phyloP scores from a whole-genome alignment of 2,329 filamentous ascomycete species.

The Paraphaeosphaeria sporulosa region DNA sequence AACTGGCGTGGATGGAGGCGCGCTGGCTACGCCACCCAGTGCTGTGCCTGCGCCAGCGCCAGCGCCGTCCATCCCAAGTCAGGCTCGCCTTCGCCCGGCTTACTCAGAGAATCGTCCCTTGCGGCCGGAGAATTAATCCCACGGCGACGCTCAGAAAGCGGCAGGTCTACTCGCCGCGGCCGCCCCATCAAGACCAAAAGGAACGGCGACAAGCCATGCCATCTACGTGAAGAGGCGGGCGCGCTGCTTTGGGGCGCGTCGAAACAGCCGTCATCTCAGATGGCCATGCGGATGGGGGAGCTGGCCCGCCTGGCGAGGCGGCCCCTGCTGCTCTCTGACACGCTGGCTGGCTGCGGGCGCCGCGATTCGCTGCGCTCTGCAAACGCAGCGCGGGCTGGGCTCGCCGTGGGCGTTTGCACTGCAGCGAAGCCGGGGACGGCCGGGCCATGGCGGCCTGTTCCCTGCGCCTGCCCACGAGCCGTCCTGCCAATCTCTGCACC shows the following conservation, averaged over 20 bases:
- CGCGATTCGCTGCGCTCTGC: not conserved
- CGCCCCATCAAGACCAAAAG: not conserved
- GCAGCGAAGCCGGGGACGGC: not conserved
- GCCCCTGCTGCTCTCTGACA: slow-evolving; percentile 29
- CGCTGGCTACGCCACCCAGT: slow-evolving; percentile 6
- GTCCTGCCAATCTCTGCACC: slow-evolving; percentile 23
- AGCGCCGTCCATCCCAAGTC: not conserved
- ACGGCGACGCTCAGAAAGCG: not conserved
- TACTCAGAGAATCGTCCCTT: not conserved
- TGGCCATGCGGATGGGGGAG: slow-evolving; percentile 8
- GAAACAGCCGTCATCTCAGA: slow-evolving; percentile 14
- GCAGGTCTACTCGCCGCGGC: not conserved
- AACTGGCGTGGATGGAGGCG: not conserved
- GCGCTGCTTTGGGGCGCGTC: slow-evolving; percentile 4
- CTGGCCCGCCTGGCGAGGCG: too few species aligned
- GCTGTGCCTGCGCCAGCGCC: not conserved
- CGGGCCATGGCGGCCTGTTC: slow-evolving; percentile 12
- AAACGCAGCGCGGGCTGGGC: slow-evolving; percentile 7
- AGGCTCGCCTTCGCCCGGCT: not conserved
- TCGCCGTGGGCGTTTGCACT: not conserved
- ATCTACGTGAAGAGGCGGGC: not conserved
- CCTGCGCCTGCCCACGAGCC: slow-evolving; percentile 15
- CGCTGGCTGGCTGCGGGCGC: slow-evolving; percentile 24
- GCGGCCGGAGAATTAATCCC: not conserved
- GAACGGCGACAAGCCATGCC: not conserved